A percentile compares a stretch with the other conserved stretches of the same genome.
Evolutionary conservation across 371 early-diverging fungal genomes (phyloP).

Genomic region (Apophysomyces ossiformis): DNA sequence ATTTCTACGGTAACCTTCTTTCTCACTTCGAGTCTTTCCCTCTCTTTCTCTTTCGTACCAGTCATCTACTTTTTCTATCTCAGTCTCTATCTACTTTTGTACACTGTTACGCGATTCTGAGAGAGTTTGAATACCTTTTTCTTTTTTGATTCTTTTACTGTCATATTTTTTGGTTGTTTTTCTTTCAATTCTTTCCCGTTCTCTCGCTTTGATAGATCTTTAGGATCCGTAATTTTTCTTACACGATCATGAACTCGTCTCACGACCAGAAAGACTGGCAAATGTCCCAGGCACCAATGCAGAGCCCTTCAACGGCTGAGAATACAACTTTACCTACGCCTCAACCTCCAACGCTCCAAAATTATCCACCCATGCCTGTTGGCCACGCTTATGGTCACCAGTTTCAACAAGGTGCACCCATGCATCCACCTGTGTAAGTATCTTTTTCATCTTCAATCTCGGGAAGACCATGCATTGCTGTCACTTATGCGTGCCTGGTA

Average conservation of each 20-base stretch:
- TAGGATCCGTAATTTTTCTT: constrained; percentile 16
- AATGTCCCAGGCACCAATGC: constrained; percentile 33
- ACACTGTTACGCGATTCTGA: background rate
- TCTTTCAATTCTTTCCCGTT: constrained; percentile 8
- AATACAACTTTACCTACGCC: constrained; percentile 30
- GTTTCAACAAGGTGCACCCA: constrained; percentile 31
- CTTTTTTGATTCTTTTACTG: constrained; percentile 7
- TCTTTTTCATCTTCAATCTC: constrained; percentile 10
- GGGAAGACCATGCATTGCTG: constrained; percentile 17
- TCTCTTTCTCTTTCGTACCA: constrained; percentile 16
- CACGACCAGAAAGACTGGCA: constrained; percentile 50
- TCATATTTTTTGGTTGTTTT: constrained; percentile 1
- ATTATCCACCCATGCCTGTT: constrained; percentile 27
- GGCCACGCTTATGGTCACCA: constrained; percentile 34
- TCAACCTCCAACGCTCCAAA: constrained; percentile 16
- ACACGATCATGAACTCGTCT: constrained; percentile 37
- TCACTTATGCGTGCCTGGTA: constrained; percentile 31
- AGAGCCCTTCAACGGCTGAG: constrained; percentile 30
- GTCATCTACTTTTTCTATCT: constrained; percentile 1
- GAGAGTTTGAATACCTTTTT: constrained; percentile 5
- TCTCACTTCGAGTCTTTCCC: constrained; percentile 13
- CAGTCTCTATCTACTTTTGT: background rate
- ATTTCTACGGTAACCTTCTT: constrained; percentile 10
- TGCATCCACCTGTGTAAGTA: constrained; percentile 47
- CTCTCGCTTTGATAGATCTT: constrained; percentile 15